Percentiles rank a stretch among this genome's conserved stretches.
Evolutionary conservation across 225 moss, liverwort and hornwort genomes (phyloP).

Genomic region (Ulota crispa): DNA sequence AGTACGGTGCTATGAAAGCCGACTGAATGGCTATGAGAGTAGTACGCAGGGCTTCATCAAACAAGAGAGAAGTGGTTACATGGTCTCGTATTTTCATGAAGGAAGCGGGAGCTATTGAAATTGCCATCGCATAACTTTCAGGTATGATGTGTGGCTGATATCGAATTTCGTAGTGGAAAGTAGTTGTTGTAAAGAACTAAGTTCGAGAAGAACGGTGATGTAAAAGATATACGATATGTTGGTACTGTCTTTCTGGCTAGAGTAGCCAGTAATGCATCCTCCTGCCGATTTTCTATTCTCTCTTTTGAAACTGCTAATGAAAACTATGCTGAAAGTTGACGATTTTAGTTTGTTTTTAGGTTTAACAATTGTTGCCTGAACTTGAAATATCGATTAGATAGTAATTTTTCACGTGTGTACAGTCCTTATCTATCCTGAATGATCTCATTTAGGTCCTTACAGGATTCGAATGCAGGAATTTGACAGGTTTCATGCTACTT

Average conservation of each 20-base stretch:
- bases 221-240: background rate
- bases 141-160: background rate
- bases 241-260: background rate
- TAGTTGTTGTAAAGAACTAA: background rate
- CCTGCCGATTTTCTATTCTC: background rate
- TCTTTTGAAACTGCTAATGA: background rate
- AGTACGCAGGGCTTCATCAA: background rate
- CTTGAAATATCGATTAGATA: background rate
- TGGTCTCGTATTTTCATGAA: background rate
- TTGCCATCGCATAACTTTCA: background rate
- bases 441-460: background rate
- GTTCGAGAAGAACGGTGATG: background rate
- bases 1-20: background rate
- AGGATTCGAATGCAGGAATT: background rate
- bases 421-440: background rate
- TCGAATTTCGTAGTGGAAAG: background rate
- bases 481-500: background rate
- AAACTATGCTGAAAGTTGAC: background rate
- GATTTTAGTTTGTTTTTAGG: background rate
- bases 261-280: background rate
- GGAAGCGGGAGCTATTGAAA: background rate
- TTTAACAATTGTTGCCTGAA: background rate
- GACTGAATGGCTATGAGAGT: background rate
- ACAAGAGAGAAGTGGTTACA: background rate
- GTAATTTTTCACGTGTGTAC: background rate